These are phyloP conservation scores for Entoloma clypeatum DNA, from an alignment of 1,284 basidiomycete genomes.

Conservation along the genomic window DNA sequence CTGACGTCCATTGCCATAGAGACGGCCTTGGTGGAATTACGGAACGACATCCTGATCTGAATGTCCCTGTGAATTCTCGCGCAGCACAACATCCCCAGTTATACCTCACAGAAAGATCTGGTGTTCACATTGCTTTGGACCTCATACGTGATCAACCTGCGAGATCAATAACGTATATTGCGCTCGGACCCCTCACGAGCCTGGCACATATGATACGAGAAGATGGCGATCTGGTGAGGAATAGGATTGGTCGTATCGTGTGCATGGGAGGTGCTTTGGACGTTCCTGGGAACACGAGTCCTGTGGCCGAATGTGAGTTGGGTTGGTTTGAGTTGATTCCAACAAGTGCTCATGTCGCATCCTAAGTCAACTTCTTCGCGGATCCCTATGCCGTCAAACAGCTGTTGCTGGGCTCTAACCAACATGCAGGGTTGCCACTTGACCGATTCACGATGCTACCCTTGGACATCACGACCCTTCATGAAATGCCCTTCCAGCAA, in stretches of 20 bases:
- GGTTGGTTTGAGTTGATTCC: slow-evolving; percentile 7
- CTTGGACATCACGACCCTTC: slow-evolving; percentile 77
- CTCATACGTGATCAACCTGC: slow-evolving; percentile 58
- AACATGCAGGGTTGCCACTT: slow-evolving; percentile 46
- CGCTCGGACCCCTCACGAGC: slow-evolving; percentile 87
- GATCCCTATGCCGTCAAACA: slow-evolving; percentile 85
- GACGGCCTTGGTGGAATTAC: slow-evolving; percentile 81
- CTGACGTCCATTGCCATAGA: slow-evolving; percentile 30
- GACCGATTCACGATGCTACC: slow-evolving; percentile 72
- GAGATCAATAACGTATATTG: slow-evolving; percentile 77
- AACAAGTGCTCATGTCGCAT: slow-evolving; percentile 6
- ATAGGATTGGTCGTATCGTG: slow-evolving; percentile 70
- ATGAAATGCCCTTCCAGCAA: slow-evolving; percentile 70
- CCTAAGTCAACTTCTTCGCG: slow-evolving; percentile 91
- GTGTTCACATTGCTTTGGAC: slow-evolving; percentile 65
- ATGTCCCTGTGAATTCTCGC: slow-evolving; percentile 31
- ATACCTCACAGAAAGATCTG: slow-evolving; percentile 44
- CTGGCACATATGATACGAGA: slow-evolving; percentile 67
- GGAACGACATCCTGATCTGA: slow-evolving; percentile 72
- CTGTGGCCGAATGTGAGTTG: slow-evolving; percentile 72
- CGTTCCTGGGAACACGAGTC: slow-evolving; percentile 86
- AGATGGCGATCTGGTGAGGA: slow-evolving; percentile 51
- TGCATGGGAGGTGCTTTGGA: slow-evolving; percentile 98
- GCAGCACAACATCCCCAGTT: slow-evolving; percentile 45
- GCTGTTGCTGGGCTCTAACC: slow-evolving; percentile 42